Conservation (phyloP, 163 green algal genomes). For the Trebouxia gelatinosa region DNA sequence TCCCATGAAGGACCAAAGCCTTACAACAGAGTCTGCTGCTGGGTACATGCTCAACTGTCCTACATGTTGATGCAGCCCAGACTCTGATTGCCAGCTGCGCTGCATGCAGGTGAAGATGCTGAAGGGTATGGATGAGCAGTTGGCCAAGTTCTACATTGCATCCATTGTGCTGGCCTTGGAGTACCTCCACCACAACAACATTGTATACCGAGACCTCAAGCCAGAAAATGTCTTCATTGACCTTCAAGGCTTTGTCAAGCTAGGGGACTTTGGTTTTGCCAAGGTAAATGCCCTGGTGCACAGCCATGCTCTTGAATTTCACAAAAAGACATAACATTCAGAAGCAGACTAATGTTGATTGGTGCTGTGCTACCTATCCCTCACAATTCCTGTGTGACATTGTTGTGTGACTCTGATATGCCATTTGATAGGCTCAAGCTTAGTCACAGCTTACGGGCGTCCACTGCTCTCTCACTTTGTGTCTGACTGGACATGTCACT, state of each 20-base stretch:
- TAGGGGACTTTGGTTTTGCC: conserved; percentile 98
- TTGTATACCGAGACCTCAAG: conserved; percentile 97
- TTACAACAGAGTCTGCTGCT: not conserved
- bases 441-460: no score
- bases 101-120: conserved; percentile 54
- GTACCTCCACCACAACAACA: conserved; percentile 93
- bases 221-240: conserved; percentile 98
- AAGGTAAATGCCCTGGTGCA: conserved; percentile 55
- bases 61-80: no score
- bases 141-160: conserved; percentile 90
- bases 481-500: no score
- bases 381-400: not conserved
- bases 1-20: not conserved
- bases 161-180: conserved; percentile 90
- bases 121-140: conserved; percentile 84
- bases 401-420: not conserved
- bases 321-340: not conserved
- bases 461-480: no score
- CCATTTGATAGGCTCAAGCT: not conserved
- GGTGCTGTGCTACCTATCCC: not conserved
- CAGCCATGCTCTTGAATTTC: not conserved
- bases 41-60: conserved; percentile 1
- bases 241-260: conserved; percentile 84
- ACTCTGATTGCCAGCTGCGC: no score
- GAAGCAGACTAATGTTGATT: not conserved